Conservation (phyloP, 1,284 basidiomycete species). For the Nidula niveotomentosa region DNA sequence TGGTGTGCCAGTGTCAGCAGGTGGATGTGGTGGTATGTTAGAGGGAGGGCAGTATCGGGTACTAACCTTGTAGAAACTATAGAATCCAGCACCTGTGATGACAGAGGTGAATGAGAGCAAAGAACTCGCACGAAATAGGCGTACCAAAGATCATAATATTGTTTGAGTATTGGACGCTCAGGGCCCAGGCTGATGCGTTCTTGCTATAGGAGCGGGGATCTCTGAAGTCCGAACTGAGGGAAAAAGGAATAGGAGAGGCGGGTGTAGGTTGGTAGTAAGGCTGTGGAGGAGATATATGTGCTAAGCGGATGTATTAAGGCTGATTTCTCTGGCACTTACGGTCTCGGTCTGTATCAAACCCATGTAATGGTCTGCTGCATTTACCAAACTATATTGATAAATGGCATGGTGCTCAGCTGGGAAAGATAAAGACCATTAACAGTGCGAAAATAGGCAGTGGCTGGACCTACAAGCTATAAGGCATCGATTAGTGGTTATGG, state of each 20-base stretch:
- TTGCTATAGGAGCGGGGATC: conserved; percentile 42
- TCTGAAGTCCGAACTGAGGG: conserved; percentile 28
- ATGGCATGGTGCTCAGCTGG: conserved; percentile 51
- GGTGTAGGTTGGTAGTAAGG: conserved; percentile 55
- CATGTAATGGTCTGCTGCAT: conserved; percentile 57
- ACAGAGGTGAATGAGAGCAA: not conserved
- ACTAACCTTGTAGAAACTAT: conserved; percentile 47
- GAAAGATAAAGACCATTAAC: not conserved
- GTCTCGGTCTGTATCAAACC: conserved; percentile 63
- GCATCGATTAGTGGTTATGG: too few relatives aligned
- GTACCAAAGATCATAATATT: conserved; percentile 53
- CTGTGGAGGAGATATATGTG: conserved; percentile 13
- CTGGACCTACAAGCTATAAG: too few relatives aligned
- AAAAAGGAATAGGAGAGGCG: conserved; percentile 45
- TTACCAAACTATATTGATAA: conserved; percentile 55
- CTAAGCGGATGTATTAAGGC: not conserved
- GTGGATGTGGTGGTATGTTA: conserved; percentile 15
- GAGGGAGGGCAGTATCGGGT: not conserved
- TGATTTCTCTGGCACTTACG: conserved; percentile 29
- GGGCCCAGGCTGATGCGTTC: conserved; percentile 40
- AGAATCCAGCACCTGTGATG: conserved; percentile 47
- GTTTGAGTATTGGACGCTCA: conserved; percentile 46
- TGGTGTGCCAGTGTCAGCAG: conserved; percentile 25
- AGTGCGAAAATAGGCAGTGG: not conserved
- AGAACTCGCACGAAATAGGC: not conserved